phyloP scores from a whole-genome alignment of 805 yeast species.

The Saturnispora silvae region DNA sequence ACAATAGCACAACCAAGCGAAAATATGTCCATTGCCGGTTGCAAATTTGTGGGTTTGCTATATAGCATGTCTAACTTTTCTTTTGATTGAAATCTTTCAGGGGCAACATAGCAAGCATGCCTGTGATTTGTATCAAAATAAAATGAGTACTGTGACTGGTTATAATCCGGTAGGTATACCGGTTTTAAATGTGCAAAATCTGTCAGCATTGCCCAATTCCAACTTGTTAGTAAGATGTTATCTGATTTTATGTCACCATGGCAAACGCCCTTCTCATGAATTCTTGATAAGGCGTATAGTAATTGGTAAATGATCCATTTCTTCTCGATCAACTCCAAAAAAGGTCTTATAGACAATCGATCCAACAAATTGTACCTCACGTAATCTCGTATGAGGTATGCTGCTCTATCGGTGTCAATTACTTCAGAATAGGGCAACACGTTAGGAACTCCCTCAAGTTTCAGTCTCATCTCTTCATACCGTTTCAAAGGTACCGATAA shows the following conservation, averaged over 20 bases:
- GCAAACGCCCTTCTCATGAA: constrained; percentile 51
- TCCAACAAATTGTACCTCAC: constrained; percentile 77
- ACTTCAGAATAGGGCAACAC: constrained; percentile 63
- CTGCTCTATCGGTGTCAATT: constrained; percentile 85
- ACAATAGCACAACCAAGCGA: constrained; percentile 83
- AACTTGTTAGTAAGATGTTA: constrained; percentile 73
- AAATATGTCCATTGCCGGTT: constrained; percentile 70
- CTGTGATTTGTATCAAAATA: constrained; percentile 87
- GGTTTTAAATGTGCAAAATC: constrained; percentile 89
- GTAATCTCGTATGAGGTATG: constrained; percentile 77
- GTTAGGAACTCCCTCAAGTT: constrained; percentile 43
- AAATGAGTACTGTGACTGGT: constrained; percentile 85
- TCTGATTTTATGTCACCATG: constrained; percentile 95
- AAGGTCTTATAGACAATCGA: constrained; percentile 77
- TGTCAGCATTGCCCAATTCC: constrained; percentile 76
- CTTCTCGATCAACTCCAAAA: constrained; percentile 70
- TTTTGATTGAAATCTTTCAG: constrained; percentile 61
- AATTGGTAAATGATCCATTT: constrained; percentile 79
- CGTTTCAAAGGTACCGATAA: constrained; percentile 22
- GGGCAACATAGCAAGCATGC: constrained; percentile 84
- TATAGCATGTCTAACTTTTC: constrained; percentile 15
- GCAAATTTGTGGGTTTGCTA: constrained; percentile 25
- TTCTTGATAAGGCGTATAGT: constrained; percentile 45
- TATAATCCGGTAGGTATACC: constrained; percentile 74
- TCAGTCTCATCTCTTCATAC: constrained; percentile 27